These are phyloP conservation scores for Mucor mucedo DNA, from an alignment of 371 early-diverging fungal genomes.

Conservation along the genomic window DNA sequence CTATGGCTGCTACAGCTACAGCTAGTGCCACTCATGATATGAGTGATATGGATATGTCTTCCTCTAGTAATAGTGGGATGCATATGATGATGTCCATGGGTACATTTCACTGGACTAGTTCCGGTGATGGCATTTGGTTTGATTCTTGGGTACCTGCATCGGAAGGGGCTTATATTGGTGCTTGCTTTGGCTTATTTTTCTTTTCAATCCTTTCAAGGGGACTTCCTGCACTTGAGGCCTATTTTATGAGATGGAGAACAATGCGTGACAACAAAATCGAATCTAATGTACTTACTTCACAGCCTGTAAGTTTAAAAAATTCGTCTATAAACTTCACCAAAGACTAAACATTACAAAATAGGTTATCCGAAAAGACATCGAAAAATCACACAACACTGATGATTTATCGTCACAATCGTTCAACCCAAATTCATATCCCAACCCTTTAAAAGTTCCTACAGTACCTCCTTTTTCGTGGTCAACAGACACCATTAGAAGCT, in stretches of 20 bases:
- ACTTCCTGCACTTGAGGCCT: conserved; percentile 55
- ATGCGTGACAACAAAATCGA: conserved; percentile 36
- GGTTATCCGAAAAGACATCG: conserved; percentile 47
- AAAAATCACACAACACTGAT: conserved; percentile 88
- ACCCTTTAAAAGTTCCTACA: conserved; percentile 35
- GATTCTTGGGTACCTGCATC: conserved; percentile 48
- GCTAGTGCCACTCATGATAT: conserved; percentile 5
- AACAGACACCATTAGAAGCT: conserved; percentile 55
- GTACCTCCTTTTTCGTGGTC: conserved; percentile 60
- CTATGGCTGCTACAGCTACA: conserved; percentile 6
- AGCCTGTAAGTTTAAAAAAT: not conserved
- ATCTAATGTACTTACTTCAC: not conserved
- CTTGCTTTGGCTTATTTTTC: conserved; percentile 59
- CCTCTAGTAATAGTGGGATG: conserved; percentile 12
- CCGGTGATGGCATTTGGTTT: conserved; percentile 51
- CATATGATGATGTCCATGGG: conserved; percentile 45
- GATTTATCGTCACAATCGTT: conserved; percentile 92
- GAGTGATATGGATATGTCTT: conserved; percentile 12
- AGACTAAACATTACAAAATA: not conserved
- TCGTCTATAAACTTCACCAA: not conserved
- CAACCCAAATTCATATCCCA: conserved; percentile 48
- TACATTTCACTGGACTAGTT: conserved; percentile 48
- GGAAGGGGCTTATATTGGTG: conserved; percentile 61
- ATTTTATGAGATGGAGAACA: conserved; percentile 48
- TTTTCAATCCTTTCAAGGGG: conserved; percentile 56